These are phyloP conservation scores for Peronospora destructor DNA, from an alignment of 352 stramenopile genomes.

Conservation along the genomic window DNA sequence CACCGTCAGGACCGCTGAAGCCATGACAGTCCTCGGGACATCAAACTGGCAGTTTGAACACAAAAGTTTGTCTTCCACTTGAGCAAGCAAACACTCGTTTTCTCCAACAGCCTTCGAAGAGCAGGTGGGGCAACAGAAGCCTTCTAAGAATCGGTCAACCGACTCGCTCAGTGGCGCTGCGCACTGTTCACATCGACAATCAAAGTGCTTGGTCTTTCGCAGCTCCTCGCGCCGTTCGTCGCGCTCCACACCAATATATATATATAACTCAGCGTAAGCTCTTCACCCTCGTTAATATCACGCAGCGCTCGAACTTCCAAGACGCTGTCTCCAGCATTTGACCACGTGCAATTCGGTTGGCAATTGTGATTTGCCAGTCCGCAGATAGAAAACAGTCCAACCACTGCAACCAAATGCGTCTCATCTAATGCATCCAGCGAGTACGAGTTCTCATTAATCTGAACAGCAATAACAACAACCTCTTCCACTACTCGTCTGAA, in stretches of 20 bases:
- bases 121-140: constrained; percentile 31
- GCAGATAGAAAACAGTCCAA: constrained; percentile 40
- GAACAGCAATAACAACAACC: constrained; percentile 35
- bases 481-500: constrained; percentile 37
- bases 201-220: constrained; percentile 42
- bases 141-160: constrained; percentile 33
- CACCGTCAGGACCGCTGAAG: constrained; percentile 4
- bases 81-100: constrained; percentile 19
- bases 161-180: constrained; percentile 25
- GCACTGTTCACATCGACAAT: constrained; percentile 41
- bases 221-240: constrained; percentile 30
- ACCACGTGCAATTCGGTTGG: constrained; percentile 42
- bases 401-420: constrained; percentile 29
- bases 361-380: constrained; percentile 50
- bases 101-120: constrained; percentile 7
- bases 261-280: constrained; percentile 48
- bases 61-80: constrained; percentile 21
- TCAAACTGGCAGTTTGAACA: constrained; percentile 25
- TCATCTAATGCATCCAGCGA: constrained; percentile 36
- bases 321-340: constrained; percentile 32
- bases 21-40: constrained; percentile 10
- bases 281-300: constrained; percentile 35
- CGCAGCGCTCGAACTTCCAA: constrained; percentile 33
- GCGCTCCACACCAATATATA: constrained; percentile 37
- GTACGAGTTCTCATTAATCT: constrained; percentile 54